phyloP scores from a whole-genome alignment of 2,329 filamentous ascomycete genomes.

The Scedosporium aurantiacum region DNA sequence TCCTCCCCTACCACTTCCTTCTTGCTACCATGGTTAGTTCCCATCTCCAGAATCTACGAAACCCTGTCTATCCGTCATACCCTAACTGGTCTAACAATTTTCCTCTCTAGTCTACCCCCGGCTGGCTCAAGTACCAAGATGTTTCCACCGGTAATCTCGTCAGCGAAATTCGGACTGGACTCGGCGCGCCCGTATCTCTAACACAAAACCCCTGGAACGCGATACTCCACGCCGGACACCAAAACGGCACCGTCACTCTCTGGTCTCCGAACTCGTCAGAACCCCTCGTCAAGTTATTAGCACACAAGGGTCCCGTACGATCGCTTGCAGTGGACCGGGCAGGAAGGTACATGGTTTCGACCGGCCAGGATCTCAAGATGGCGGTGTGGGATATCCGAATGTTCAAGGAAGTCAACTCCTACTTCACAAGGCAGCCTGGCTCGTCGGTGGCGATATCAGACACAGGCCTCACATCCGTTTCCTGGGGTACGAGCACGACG shows the following conservation, averaged over 20 bases:
- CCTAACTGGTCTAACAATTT: slow-evolving; percentile 12
- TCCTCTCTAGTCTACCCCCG: slow-evolving; percentile 54
- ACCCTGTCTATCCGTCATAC: not conserved
- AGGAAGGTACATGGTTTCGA: slow-evolving; percentile 90
- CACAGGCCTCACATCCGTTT: slow-evolving; percentile 74
- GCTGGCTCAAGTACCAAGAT: slow-evolving; percentile 88
- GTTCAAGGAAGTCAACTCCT: slow-evolving; percentile 85
- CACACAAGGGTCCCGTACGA: slow-evolving; percentile 80
- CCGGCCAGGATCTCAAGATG: slow-evolving; percentile 83
- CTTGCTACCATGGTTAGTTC: slow-evolving; percentile 67
- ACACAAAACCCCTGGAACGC: slow-evolving; percentile 88
- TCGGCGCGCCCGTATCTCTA: slow-evolving; percentile 74
- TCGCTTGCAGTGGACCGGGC: slow-evolving; percentile 77
- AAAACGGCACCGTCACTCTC: slow-evolving; percentile 86
- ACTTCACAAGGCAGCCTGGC: slow-evolving; percentile 73
- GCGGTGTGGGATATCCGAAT: slow-evolving; percentile 93
- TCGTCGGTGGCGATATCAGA: slow-evolving; percentile 83
- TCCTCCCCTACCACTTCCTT: slow-evolving; percentile 91
- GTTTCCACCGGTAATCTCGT: slow-evolving; percentile 87
- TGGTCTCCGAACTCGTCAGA: slow-evolving; percentile 90
- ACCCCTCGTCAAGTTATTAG: slow-evolving; percentile 81
- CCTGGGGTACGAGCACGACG: slow-evolving; percentile 80
- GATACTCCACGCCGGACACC: slow-evolving; percentile 82
- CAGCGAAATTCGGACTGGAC: slow-evolving; percentile 71
- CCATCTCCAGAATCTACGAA: not conserved